Evolutionary conservation across 208 protist genomes (phyloP), one percentile per base, ranked within the genome.

Genomic region (Strigomonas galati): DNA sequence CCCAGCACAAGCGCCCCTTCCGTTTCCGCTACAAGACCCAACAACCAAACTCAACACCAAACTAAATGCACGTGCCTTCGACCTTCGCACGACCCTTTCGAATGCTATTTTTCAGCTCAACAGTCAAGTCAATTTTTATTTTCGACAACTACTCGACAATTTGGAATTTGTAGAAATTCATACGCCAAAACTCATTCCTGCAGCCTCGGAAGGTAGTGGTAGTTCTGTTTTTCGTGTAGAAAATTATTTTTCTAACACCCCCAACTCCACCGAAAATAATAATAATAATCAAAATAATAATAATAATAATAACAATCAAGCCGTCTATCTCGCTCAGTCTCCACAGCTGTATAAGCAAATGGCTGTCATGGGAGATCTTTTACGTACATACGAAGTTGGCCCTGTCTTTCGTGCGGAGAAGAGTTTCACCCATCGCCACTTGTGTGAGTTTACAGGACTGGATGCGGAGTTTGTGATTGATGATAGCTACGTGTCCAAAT

Each of bases 291-390:
- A n/a, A n/a, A n/a, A n/a, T 44, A 6, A 14, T 14, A 44, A 14
- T 44, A 14, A 40, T 2, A 23, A 2, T 7, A 31, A 9, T 4
- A 19, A n/a, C 14, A 52, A 35, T 17, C 67, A 76, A 30, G 24
- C 59, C 1, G 98, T 97, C 0, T 99, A 87, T 75, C 79, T 99
- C 0, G 98, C 98, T 21, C 98, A 99, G 87, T 98, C 95, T 1
- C 98, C 98, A 44, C 98, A 99, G 91, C 88, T 99, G 21, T 99
- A 99, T 87, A 99, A 99, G 82, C 98, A 99, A 81, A 99, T 99
- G 98, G 82, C 90, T 28, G 81, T 99, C 21, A 84, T 84, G 72
- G 89, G 90, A 26, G 98, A 99, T 74, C 82, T 98, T 14, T 84
- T 95, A 60, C 78, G 90, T 15, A 93, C 97, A 28, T 98, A 96